Evolutionary conservation across 2,329 filamentous ascomycete species (phyloP).

Genomic region (Aureobasidium sp.): DNA sequence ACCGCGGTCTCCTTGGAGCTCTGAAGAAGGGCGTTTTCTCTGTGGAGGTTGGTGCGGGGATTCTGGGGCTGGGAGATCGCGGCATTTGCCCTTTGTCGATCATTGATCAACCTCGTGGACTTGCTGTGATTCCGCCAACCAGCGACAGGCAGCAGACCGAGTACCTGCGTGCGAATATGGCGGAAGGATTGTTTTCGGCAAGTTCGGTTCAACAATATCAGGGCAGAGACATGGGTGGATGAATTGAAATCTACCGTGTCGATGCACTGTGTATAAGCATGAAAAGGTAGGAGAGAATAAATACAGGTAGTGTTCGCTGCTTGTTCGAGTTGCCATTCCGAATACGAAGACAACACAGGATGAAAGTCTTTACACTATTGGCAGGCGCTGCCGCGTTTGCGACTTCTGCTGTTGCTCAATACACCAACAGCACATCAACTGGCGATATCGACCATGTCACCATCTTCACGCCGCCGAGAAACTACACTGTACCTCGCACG

Average conservation of each 20-base stretch:
- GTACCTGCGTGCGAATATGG: neutral
- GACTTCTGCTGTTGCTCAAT: slow-evolving; percentile 2
- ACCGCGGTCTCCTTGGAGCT: neutral
- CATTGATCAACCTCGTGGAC: neutral
- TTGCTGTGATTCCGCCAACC: slow-evolving; percentile 2
- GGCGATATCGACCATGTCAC: slow-evolving; percentile 15
- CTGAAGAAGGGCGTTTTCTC: neutral
- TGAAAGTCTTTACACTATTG: neutral
- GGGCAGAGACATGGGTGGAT: neutral
- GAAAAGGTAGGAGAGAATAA: neutral
- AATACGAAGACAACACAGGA: neutral
- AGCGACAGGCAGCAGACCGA: neutral
- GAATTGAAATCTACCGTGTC: slow-evolving; percentile 8
- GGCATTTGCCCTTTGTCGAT: neutral
- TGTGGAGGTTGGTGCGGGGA: slow-evolving; percentile 7
- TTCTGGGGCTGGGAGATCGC: neutral
- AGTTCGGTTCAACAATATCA: neutral
- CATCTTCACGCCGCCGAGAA: slow-evolving; percentile 19
- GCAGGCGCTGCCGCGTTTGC: neutral
- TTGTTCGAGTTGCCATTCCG: neutral
- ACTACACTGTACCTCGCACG: slow-evolving; percentile 29
- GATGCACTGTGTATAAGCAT: neutral
- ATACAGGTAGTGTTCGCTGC: neutral
- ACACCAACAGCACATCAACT: neutral
- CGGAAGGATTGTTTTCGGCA: neutral